Evolutionary conservation across 768 basidiomycete species (phyloP).

Genomic region (Calocybe indica): DNA sequence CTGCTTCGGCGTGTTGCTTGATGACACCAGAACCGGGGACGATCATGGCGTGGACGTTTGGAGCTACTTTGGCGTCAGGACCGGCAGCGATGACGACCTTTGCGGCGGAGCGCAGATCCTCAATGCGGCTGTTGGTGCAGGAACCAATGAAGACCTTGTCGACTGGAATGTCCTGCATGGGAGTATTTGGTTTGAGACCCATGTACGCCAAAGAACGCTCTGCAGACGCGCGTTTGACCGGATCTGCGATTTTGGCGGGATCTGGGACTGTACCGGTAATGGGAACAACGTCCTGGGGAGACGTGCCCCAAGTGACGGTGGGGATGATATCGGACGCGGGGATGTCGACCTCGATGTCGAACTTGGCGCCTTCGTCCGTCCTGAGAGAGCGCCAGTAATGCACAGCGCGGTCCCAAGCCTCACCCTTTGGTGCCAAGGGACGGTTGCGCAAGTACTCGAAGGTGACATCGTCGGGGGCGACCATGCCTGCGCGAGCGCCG

Average conservation of each 20-base stretch:
- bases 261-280: conserved; percentile 81
- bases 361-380: conserved; percentile 78
- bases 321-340: conserved; percentile 82
- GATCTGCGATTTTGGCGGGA: conserved; percentile 59
- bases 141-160: conserved; percentile 95
- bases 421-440: conserved; percentile 77
- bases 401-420: conserved; percentile 79
- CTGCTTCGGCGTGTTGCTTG: conserved; percentile 87
- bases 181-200: conserved; percentile 75
- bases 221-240: conserved; percentile 60
- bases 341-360: conserved; percentile 78
- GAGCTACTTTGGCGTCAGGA: conserved; percentile 65
- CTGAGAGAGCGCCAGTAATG: conserved; percentile 82
- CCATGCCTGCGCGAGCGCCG: conserved; percentile 89
- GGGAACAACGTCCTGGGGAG: conserved; percentile 81
- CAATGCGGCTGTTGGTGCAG: conserved; percentile 92
- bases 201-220: conserved; percentile 80
- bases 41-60: conserved; percentile 79
- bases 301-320: conserved; percentile 91
- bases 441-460: conserved; percentile 79
- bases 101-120: conserved; percentile 86
- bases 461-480: conserved; percentile 84
- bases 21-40: conserved; percentile 89
- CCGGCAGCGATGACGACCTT: conserved; percentile 72
- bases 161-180: conserved; percentile 71